These are phyloP conservation scores for Cucurbita moschata DNA, from an alignment of 306 rosid species.

Conservation along the genomic window DNA sequence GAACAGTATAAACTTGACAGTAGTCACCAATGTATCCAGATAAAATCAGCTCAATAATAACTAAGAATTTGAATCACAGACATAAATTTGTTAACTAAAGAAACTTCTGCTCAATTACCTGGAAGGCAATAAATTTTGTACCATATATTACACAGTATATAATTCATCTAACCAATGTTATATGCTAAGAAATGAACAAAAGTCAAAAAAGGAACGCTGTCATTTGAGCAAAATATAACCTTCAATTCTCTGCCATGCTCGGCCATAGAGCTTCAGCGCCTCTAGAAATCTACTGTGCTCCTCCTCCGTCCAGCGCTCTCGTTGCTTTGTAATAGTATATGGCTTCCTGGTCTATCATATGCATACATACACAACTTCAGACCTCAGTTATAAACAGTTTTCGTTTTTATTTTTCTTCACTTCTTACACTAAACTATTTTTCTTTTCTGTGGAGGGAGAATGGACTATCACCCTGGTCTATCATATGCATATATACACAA, in stretches of 20 bases:
- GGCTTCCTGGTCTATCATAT: slow-evolving; percentile 71
- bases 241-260: slow-evolving; percentile 99
- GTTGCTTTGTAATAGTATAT: slow-evolving; percentile 91
- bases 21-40: neutral
- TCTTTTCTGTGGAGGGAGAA: neutral
- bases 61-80: neutral
- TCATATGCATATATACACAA: slow-evolving; percentile 11
- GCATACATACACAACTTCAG: slow-evolving; percentile 12
- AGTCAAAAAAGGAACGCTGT: neutral
- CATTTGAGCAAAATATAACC: slow-evolving; percentile 25
- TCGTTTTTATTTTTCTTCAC: neutral
- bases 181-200: slow-evolving; percentile 8
- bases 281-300: slow-evolving; percentile 88
- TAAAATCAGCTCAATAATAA: neutral
- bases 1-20: neutral
- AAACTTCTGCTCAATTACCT: neutral
- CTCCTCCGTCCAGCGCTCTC: slow-evolving; percentile 98
- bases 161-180: neutral
- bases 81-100: neutral
- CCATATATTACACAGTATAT: neutral
- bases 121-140: neutral
- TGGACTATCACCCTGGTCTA: slow-evolving; percentile 34
- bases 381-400: slow-evolving; percentile 5
- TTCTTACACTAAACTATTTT: neutral
- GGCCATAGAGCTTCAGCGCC: slow-evolving; percentile 87